These are phyloP conservation scores for Epichloe baconii DNA, from an alignment of 2,329 filamentous ascomycete genomes.

Conservation along the genomic window DNA sequence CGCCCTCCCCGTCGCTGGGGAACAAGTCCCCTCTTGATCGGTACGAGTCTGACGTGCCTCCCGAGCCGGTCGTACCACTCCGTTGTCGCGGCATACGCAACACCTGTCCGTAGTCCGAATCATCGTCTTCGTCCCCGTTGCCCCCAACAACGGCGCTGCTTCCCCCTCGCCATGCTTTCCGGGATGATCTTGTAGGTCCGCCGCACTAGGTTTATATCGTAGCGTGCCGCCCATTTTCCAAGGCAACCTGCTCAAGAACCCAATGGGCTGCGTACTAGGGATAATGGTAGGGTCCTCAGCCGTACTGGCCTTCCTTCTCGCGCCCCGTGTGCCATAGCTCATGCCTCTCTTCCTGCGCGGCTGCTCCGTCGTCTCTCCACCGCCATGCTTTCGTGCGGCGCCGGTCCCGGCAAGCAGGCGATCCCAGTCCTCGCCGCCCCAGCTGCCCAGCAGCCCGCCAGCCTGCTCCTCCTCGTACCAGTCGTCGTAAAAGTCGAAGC, in stretches of 20 bases:
- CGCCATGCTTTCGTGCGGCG: constrained; percentile 24
- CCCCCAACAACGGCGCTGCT: constrained; percentile 52
- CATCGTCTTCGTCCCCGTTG: constrained; percentile 15
- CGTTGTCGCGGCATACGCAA: constrained; percentile 35
- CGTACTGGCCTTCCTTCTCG: constrained; percentile 35
- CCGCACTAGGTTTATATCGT: constrained; percentile 80
- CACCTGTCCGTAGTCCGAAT: constrained; percentile 17
- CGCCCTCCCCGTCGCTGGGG: constrained; percentile 71
- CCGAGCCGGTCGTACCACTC: constrained; percentile 68
- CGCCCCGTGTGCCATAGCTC: constrained; percentile 70
- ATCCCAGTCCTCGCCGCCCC: constrained; percentile 78
- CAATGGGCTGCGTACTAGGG: constrained; percentile 70
- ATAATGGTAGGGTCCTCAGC: constrained; percentile 75
- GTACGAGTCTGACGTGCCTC: constrained; percentile 71
- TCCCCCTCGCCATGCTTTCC: constrained; percentile 42
- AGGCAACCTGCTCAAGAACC: constrained; percentile 71
- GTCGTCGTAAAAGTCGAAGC: constrained; percentile 96
- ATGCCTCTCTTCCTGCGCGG: constrained; percentile 66
- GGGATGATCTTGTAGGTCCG: constrained; percentile 80
- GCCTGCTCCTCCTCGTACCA: constrained; percentile 56
- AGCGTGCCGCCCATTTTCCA: constrained; percentile 74
- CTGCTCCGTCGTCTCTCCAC: constrained; percentile 36
- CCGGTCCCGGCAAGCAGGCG: constrained; percentile 62
- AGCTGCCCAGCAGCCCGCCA: constrained; percentile 53
- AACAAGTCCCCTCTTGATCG: constrained; percentile 84